Percentiles rank a stretch among this genome's conserved stretches.
phyloP scores from a whole-genome alignment of 495 filamentous ascomycete genomes.

The Alectoria sarmentosa region DNA sequence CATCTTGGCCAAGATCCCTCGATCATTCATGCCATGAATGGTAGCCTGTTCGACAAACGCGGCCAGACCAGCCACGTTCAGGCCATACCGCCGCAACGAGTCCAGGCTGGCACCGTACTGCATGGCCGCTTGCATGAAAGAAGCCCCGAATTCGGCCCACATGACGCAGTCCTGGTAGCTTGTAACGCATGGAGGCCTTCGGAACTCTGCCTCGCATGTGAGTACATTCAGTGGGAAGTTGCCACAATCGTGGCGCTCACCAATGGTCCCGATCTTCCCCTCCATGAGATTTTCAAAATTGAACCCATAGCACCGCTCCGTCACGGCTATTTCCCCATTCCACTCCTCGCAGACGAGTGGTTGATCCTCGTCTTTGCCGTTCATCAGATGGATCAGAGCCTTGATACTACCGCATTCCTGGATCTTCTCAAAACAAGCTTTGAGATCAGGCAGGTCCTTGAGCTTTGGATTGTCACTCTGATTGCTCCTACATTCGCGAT shows the following conservation, averaged over 20 bases:
- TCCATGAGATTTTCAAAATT: not conserved
- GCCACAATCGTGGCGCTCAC: not conserved
- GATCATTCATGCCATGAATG: not conserved
- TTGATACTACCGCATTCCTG: not conserved
- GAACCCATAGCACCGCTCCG: not conserved
- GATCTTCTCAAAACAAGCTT: not conserved
- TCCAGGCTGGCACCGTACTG: not conserved
- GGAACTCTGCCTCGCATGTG: not conserved
- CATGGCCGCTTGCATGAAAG: conserved; percentile 3
- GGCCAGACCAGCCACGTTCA: not conserved
- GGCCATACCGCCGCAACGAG: not conserved
- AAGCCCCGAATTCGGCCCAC: not conserved
- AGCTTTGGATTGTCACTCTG: not conserved
- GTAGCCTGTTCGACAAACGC: not conserved
- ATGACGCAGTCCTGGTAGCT: not conserved
- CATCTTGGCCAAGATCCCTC: not conserved
- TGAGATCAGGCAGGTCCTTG: not conserved
- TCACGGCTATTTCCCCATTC: not conserved
- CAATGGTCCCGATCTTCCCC: not conserved
- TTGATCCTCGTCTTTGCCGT: not conserved
- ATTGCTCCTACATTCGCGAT: conserved; percentile 4
- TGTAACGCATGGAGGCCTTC: not conserved
- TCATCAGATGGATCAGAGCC: not conserved
- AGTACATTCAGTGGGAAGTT: not conserved
- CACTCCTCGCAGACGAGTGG: not conserved